Conservation (phyloP, 331 rosid genomes). For the Dryas integrifolia region DNA sequence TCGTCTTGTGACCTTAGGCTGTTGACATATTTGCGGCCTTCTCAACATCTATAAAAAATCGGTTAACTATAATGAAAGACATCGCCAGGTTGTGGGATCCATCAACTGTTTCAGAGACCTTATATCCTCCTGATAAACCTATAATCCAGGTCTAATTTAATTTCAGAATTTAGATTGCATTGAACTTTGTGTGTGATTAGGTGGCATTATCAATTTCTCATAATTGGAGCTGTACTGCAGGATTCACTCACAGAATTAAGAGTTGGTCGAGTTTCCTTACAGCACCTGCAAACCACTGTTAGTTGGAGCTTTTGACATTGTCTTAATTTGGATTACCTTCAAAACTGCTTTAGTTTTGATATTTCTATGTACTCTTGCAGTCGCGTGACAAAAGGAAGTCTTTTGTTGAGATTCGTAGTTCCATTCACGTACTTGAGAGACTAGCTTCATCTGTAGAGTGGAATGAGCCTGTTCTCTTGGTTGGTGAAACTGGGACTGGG, state of each 20-base stretch:
- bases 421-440: slow-evolving; percentile 70
- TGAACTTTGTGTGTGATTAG: slow-evolving; percentile 11
- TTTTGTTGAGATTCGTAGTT: slow-evolving; percentile 75
- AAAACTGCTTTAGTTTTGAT: slow-evolving; percentile 12
- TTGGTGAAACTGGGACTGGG: slow-evolving; percentile 99
- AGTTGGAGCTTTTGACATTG: slow-evolving; percentile 33
- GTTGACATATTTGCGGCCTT: slow-evolving; percentile 83
- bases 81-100: slow-evolving; percentile 68
- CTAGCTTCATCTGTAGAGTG: slow-evolving; percentile 77
- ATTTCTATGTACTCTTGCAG: slow-evolving; percentile 46
- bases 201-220: slow-evolving; percentile 33
- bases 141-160: slow-evolving; percentile 55
- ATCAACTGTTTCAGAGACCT: slow-evolving; percentile 47
- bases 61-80: slow-evolving; percentile 64
- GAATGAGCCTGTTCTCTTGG: slow-evolving; percentile 90
- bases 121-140: slow-evolving; percentile 67
- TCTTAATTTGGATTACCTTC: slow-evolving; percentile 5
- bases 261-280: slow-evolving; percentile 76
- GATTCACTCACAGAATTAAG: slow-evolving; percentile 45
- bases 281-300: slow-evolving; percentile 41
- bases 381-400: slow-evolving; percentile 31
- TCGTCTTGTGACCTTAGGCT: slow-evolving; percentile 55
- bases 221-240: slow-evolving; percentile 50
- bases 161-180: slow-evolving; percentile 4
- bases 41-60: slow-evolving; percentile 54